Base-by-base conservation (phyloP, 1,139 yeast species). In the Hyphopichia buzzinii region DNA sequence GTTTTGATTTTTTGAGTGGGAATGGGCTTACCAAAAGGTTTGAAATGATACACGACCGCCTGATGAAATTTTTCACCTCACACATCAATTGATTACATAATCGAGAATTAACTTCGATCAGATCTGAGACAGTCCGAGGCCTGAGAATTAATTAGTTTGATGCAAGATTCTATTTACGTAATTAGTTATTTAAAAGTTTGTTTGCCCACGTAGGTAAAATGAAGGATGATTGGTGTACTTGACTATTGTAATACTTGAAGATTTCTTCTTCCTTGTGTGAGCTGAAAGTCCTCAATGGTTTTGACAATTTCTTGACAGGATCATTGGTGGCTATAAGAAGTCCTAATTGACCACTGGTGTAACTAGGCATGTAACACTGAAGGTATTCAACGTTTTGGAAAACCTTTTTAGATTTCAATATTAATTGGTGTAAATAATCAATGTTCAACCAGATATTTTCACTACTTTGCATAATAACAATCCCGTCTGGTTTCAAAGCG, bases 341-440 rank as follows among this genome's bases (percentile, higher is more conserved):
- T 1, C 97, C 97, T 44, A 92, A 74, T 62, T 89, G 97, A 23
- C 98, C 98, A 7, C 95, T 83, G n/a, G 98, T 90, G 60, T 90
- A 90, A 12, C 94, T 83, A 34, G 98, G 98, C 63, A 90, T 92
- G 50, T 92, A 85, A 48, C 95, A 84, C 59, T 87, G 87, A 43
- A 88, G 76, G 59, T 87, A 86, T 47, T 76, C 74, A n/a, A 84
- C 95, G 42, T 77, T 79, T 16, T 81, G 74, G 65, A 92, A 92
- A n/a, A 90, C 95, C 26, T 65, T 55, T 35, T 67, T 59, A 46
- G 92, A 87, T 38, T 82, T 80, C 26, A 57, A 47, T 51, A 81
- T 68, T 46, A 92, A 74, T 24, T 72, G 67, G 46, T 72, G 66
- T 48, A 92, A 72, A 50, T 85, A 79, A 21, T 74, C 64, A 43